Percentiles rank a stretch among this genome's conserved stretches.
Conservation (phyloP, 176 grass and related monocot species). For the Musa schizocarpa region DNA sequence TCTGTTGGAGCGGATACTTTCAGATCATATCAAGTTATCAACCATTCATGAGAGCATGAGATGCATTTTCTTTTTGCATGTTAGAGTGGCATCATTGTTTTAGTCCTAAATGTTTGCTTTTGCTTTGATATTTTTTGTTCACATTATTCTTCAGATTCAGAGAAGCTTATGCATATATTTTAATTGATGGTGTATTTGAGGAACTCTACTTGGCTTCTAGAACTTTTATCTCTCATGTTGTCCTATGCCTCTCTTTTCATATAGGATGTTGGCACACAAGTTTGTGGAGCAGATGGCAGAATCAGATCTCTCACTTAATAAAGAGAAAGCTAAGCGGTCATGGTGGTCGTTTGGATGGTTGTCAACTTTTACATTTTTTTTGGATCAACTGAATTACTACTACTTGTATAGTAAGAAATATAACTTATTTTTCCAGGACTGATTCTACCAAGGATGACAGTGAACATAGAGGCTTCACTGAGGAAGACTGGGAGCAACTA, state of each 20-base stretch:
- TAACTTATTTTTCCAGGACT: conserved; percentile 33
- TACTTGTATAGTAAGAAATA: conserved; percentile 2
- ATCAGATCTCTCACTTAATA: conserved; percentile 40
- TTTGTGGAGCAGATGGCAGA: conserved; percentile 71
- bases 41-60: not conserved
- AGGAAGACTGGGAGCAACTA: conserved; percentile 88
- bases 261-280: conserved; percentile 95
- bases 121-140: not conserved
- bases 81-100: not conserved
- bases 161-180: not conserved
- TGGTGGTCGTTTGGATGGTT: conserved; percentile 99
- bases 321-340: conserved; percentile 55
- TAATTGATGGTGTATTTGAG: not conserved
- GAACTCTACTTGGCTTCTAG: not conserved
- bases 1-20: not conserved
- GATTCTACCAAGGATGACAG: conserved; percentile 58
- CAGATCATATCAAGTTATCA: not conserved
- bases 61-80: not conserved
- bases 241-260: conserved; percentile 28
- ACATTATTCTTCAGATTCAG: no score
- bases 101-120: not conserved
- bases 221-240: conserved; percentile 23
- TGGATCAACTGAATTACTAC: conserved; percentile 4
- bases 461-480: conserved; percentile 68
- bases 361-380: conserved; percentile 24